Percentiles rank a stretch among this genome's conserved stretches.
Conservation (phyloP, 164 flowering plant species). For the Annona cherimola region DNA sequence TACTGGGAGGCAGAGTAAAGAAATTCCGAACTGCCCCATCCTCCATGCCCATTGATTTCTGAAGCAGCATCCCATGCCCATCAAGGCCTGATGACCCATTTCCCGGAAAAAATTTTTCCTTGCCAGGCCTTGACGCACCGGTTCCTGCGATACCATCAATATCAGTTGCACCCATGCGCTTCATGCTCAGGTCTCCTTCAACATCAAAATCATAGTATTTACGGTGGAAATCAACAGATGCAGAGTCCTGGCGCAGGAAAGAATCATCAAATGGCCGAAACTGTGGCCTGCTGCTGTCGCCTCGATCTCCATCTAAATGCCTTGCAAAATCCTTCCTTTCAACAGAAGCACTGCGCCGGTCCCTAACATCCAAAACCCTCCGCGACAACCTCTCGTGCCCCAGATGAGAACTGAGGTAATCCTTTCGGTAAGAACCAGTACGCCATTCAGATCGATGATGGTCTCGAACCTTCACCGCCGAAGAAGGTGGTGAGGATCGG, state of each 20-base stretch:
- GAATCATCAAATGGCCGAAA: constrained; percentile 12
- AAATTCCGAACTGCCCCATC: constrained; percentile 14
- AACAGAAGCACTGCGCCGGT: constrained; percentile 15
- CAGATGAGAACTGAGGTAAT: constrained; percentile 9
- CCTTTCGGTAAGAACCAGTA: background rate
- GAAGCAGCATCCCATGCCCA: constrained; percentile 11
- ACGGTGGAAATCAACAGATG: constrained; percentile 18
- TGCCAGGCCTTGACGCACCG: constrained; percentile 5
- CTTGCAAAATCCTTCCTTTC: constrained; percentile 19
- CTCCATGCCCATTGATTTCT: constrained; percentile 17
- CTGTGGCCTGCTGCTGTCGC: background rate
- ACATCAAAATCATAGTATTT: constrained; percentile 8
- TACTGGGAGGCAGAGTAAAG: constrained; percentile 12
- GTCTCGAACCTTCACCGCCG: constrained; percentile 9
- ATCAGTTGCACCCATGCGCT: constrained; percentile 2
- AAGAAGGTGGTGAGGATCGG: constrained; percentile 7
- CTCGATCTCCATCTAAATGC: constrained; percentile 12
- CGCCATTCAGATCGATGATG: constrained; percentile 9
- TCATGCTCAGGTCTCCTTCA: constrained; percentile 7
- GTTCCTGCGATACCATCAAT: background rate
- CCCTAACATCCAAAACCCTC: constrained; percentile 3
- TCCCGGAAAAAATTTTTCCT: constrained; percentile 17
- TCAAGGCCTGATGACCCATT: constrained; percentile 16
- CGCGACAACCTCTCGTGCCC: constrained; percentile 5
- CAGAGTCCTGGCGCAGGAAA: constrained; percentile 5